A percentile compares a stretch with the other conserved stretches of the same genome.
Evolutionary conservation across 2,329 filamentous ascomycete genomes (phyloP).

Genomic region (Tolypocladium amazonense): DNA sequence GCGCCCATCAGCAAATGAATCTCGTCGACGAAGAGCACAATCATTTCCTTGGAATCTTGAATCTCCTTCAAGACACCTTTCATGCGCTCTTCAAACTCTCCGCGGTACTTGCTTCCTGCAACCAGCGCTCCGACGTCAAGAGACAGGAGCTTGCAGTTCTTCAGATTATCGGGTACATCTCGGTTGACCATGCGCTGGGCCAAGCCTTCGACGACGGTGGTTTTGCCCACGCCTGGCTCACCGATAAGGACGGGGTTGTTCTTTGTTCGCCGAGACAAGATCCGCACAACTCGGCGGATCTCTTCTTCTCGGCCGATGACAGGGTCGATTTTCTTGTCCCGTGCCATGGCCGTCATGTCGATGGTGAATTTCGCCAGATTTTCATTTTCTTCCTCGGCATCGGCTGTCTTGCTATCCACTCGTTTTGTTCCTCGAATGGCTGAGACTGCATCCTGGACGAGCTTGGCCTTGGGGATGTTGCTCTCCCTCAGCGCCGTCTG

Average conservation of each 20-base stretch:
- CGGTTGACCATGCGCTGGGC: conserved; percentile 93
- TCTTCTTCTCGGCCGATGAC: conserved; percentile 96
- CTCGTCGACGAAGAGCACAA: conserved; percentile 96
- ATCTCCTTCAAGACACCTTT: conserved; percentile 98
- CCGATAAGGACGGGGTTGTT: conserved; percentile 98
- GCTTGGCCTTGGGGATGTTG: conserved; percentile 83
- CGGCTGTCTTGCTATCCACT: conserved; percentile 92
- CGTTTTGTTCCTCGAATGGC: conserved; percentile 86
- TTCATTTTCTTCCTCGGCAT: conserved; percentile 85
- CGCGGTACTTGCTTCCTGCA: conserved; percentile 94
- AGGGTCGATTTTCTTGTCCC: conserved; percentile 95
- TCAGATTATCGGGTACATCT: conserved; percentile 91
- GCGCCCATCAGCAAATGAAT: conserved; percentile 98
- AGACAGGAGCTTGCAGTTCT: conserved; percentile 86
- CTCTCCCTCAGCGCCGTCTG: conserved; percentile 68
- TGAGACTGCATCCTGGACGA: conserved; percentile 82
- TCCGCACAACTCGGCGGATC: conserved; percentile 83
- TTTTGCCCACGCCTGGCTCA: conserved; percentile 97
- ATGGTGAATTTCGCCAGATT: conserved; percentile 97
- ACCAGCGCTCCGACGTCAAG: conserved; percentile 92
- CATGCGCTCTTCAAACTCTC: conserved; percentile 98
- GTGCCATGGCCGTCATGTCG: conserved; percentile 92
- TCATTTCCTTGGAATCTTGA: conserved; percentile 86
- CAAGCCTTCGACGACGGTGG: conserved; percentile 91
- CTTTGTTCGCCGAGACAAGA: conserved; percentile 87